Evolutionary conservation across 202 grass and related monocot species (phyloP).

Genomic region (Saccharum hybrid): DNA sequence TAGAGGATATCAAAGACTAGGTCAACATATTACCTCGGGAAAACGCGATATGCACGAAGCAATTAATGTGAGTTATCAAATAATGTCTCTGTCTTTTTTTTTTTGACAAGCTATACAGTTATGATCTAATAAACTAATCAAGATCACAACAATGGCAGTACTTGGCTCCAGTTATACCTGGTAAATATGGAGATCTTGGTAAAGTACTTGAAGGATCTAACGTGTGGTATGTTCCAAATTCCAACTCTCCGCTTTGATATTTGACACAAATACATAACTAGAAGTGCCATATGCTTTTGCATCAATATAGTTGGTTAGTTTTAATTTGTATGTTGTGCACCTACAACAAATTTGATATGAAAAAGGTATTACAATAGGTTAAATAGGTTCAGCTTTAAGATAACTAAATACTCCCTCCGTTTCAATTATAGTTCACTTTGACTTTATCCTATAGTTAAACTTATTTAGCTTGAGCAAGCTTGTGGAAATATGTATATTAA

Average conservation of each 20-base stretch:
- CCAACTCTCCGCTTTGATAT: neutral
- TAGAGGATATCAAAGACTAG: conserved; percentile 86
- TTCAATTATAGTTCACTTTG: too few species aligned
- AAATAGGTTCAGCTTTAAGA: too few species aligned
- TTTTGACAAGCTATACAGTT: neutral
- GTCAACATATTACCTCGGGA: conserved; percentile 79
- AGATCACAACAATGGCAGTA: conserved; percentile 42
- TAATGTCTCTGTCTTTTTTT: neutral
- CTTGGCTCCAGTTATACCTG: conserved; percentile 64
- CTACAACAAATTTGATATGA: too few species aligned
- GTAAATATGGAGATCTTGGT: conserved; percentile 63
- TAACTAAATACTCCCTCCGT: too few species aligned
- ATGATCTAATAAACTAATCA: neutral
- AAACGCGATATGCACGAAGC: conserved; percentile 93
- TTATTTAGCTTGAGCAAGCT: too few species aligned
- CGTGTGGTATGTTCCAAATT: conserved; percentile 67
- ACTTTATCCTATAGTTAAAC: too few species aligned
- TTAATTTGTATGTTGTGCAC: neutral
- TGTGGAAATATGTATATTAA: too few species aligned
- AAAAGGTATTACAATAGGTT: too few species aligned
- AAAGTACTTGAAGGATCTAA: conserved; percentile 78
- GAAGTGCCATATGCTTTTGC: neutral
- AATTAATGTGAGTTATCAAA: conserved; percentile 70
- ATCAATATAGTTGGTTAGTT: neutral
- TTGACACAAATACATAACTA: neutral